Conservation (phyloP, 2,329 filamentous ascomycete species). For the Clonostachys sp. region DNA sequence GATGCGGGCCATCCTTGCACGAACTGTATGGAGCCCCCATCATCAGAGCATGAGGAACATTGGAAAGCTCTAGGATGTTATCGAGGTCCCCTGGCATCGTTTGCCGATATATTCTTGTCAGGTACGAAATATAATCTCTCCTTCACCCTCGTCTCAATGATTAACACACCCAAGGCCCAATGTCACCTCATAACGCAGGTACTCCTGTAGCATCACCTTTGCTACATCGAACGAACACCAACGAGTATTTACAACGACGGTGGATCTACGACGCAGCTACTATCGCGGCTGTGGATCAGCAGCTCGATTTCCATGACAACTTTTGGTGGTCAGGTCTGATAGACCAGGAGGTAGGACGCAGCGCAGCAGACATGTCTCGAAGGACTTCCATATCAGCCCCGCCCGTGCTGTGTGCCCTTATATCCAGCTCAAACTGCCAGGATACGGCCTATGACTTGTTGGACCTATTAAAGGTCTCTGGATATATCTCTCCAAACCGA, state of each 20-base stretch:
- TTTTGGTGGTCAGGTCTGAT: conserved; percentile 56
- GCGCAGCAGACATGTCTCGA: conserved; percentile 8
- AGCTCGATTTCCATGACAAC: conserved; percentile 48
- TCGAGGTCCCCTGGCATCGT: conserved; percentile 37
- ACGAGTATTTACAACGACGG: conserved; percentile 43
- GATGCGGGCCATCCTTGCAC: conserved; percentile 44
- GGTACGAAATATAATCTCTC: conserved; percentile 22
- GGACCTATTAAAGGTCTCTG: conserved; percentile 45
- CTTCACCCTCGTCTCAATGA: not conserved
- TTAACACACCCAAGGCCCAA: conserved; percentile 24
- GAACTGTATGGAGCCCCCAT: conserved; percentile 33
- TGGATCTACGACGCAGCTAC: conserved; percentile 36
- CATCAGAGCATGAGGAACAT: conserved; percentile 31
- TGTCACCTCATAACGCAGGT: conserved; percentile 42
- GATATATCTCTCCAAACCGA: conserved; percentile 41
- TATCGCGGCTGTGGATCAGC: conserved; percentile 32
- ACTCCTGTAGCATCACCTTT: conserved; percentile 46
- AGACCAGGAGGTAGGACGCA: conserved; percentile 15
- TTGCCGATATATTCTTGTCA: conserved; percentile 46
- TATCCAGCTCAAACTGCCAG: conserved; percentile 45
- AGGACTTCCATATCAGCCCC: conserved; percentile 35
- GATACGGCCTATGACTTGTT: conserved; percentile 46
- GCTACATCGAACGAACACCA: conserved; percentile 42
- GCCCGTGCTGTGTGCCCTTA: conserved; percentile 43
- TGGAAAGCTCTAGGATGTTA: conserved; percentile 48